A percentile compares a stretch with the other conserved stretches of the same genome.
Conservation (phyloP, 1,139 yeast genomes). For the Taphrina deformans region DNA sequence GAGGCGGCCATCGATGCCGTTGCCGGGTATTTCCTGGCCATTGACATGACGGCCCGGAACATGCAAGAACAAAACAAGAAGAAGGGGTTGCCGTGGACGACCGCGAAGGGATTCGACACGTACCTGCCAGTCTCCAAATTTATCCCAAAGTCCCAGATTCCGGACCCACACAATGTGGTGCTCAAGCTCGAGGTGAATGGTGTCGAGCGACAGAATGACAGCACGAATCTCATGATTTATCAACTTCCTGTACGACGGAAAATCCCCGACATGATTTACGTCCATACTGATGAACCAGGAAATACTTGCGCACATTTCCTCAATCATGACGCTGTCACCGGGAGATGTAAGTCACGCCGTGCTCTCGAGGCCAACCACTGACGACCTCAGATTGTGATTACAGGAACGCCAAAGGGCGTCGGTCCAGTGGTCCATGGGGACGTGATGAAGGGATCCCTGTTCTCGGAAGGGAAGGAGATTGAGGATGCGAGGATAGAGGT, state of each 20-base stretch:
- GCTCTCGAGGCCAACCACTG: neutral
- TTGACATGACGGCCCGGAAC: conserved; percentile 93
- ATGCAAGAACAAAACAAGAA: conserved; percentile 93
- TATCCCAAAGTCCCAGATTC: conserved; percentile 64
- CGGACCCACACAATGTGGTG: conserved; percentile 72
- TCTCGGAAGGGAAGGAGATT: conserved; percentile 57
- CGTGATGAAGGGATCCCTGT: conserved; percentile 61
- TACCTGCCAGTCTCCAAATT: conserved; percentile 71
- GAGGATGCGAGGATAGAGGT: conserved; percentile 55
- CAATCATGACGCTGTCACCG: conserved; percentile 77
- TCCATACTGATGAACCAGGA: conserved; percentile 38
- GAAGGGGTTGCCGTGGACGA: conserved; percentile 95
- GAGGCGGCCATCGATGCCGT: conserved; percentile 61
- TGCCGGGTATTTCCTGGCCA: conserved; percentile 80
- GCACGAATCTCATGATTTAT: conserved; percentile 83
- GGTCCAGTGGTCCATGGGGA: conserved; percentile 82
- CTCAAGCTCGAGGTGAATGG: conserved; percentile 72
- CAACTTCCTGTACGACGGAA: conserved; percentile 58
- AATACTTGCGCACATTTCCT: conserved; percentile 75
- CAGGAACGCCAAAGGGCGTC: conserved; percentile 98
- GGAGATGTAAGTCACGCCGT: conserved; percentile 11
- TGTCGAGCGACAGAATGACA: conserved; percentile 63
- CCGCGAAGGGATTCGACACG: conserved; percentile 95
- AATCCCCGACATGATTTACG: neutral
- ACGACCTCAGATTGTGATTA: conserved; percentile 55